Base-by-base conservation (phyloP, 164 flowering plant species). In the Nymphaea thermarum region DNA sequence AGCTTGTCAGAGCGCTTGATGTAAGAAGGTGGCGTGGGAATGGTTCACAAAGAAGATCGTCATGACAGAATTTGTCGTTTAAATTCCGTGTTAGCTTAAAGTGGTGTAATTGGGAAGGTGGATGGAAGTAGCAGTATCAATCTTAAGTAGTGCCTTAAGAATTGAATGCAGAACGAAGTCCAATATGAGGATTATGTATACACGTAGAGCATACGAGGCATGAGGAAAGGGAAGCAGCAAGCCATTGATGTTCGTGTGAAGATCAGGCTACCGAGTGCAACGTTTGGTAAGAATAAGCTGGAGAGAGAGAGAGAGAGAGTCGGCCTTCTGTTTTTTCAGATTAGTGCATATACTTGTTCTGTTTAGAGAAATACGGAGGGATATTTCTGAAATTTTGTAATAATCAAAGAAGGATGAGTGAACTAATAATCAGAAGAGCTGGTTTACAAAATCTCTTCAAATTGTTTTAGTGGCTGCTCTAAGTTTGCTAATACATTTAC, bases 1-100 rank as follows among this genome's bases (percentile, higher is more conserved):
- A 90, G 96, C 71, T 70, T 95, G 66, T 87, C 98, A 4, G 99
- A 95, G 71, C 76, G 98, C 70, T 77, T 92, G 68, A 79, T 95
- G 42, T 62, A 51, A 15, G 12, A 25, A 25, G 36, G 36, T 25
- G 36, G 36, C 36, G 1, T 25, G 36, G 36, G 36, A 25, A 25
- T 25, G 36, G 36, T 25, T 25, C 36, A 25, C 36, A 25, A 25
- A 25, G 36, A 25, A 25, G 36, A 25, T 25, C 36, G 36, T 25
- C 36, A 25, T 25, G 36, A 25, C 36, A 25, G 36, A 25, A 25
- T 25, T 25, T 25, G 1, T 25, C 36, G 36, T 25, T 25, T 25
- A 25, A 25, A 25, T 25, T 25, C 36, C 36, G 36, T 25, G 1
- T 25, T 25, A 25, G 36, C 36, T 25, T 25, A 25, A 25, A 25